Evolutionary conservation across 2,329 filamentous ascomycete genomes (phyloP), one percentile per base, ranked within the genome.

Genomic region (Truncatella angustata): DNA sequence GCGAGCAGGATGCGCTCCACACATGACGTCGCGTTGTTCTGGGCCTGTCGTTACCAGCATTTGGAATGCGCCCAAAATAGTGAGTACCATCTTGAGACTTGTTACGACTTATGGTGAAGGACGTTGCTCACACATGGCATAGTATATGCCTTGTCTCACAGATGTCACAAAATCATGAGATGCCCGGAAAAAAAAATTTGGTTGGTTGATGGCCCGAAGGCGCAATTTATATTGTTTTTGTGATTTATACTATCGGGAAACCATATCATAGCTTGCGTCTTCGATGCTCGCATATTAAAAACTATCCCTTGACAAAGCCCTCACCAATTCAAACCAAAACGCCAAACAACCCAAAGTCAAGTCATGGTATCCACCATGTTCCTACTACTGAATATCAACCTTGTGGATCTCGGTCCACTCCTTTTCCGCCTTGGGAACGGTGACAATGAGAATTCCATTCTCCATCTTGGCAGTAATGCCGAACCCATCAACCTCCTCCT

Each of bases 391-490:
- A 55, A 85, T 79, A 51, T 85, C 80, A 36, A 86, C 77, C 66
- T 79, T 80, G 63, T 75, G 77, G 54, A 85, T 75, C 61, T 85
- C 80, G 59, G 83, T 87, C 74, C 83, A 84, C 58, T 83, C 83
- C 68, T 77, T 81, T 64, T 87, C 83, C 6, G 81, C 63, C 74
- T 91, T 92, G 6, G 88, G 88, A 2, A 95, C 82, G n/a, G 81
- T 84, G n/a, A 95, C 77, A 32, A 86, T 75, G 59, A 95, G 68
- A 1, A 95, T 73, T 4, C 90, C 90, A 64, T 94, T 87, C 67
- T 91, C 87, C 70, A 95, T 78, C 71, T 84, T 90, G 3, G 90
- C 89, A 2, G 76, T 79, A 63, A 94, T 93, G 21, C 71, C 76
- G 45, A 86, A 79, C 1, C 76, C 80, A 60, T 91, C 86, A 14